Conservation (phyloP, 305 asterid species). For the Fraxinus paxiana region DNA sequence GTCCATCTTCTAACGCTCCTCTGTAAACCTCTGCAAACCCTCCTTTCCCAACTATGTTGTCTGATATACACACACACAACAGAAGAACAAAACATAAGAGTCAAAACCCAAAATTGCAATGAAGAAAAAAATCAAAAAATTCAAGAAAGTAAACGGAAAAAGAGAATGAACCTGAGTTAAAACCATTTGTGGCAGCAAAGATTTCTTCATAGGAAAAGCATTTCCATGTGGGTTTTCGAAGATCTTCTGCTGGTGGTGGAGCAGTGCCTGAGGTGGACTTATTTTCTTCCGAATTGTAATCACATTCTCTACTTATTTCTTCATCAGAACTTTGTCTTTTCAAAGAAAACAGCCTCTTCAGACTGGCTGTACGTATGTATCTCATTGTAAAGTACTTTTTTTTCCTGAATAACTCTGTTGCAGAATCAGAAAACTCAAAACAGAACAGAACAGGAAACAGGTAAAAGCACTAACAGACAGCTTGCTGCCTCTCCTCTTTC, state of each 20-base stretch:
- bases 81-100: neutral
- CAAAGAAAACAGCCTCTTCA: constrained; percentile 77
- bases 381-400: constrained; percentile 41
- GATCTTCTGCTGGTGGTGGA: constrained; percentile 25
- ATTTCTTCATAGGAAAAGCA: constrained; percentile 75
- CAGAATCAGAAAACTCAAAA: constrained; percentile 22
- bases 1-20: constrained; percentile 69
- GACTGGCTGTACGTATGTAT: constrained; percentile 74
- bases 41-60: constrained; percentile 77
- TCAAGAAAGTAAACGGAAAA: neutral
- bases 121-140: neutral
- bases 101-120: neutral
- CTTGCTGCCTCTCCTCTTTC: neutral
- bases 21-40: constrained; percentile 96
- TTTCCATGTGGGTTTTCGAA: constrained; percentile 72
- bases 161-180: constrained; percentile 53
- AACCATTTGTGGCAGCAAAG: constrained; percentile 72
- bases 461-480: neutral
- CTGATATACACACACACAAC: constrained; percentile 27
- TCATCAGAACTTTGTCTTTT: constrained; percentile 50
- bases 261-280: neutral
- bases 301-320: constrained; percentile 35
- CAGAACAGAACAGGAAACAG: constrained; percentile 26
- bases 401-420: constrained; percentile 24
- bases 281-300: constrained; percentile 22